These are phyloP conservation scores for Termitomyces sp. DNA, from an alignment of 768 basidiomycete species.

Conservation along the genomic window DNA sequence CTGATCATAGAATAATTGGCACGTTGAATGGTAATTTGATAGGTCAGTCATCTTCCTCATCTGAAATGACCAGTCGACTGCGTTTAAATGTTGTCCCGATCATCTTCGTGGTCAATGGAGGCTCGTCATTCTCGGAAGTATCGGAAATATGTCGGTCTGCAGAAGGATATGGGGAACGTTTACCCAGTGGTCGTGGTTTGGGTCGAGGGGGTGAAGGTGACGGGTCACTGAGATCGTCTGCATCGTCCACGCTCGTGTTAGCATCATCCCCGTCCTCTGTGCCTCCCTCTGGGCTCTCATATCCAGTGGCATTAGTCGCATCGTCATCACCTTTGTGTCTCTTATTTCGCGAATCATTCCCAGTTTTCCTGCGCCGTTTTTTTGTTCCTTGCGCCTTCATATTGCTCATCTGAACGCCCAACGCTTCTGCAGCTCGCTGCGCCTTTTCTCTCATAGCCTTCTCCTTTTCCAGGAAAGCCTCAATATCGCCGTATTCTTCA, in stretches of 20 bases:
- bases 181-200: conserved; percentile 27
- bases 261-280: conserved; percentile 19
- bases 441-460: conserved; percentile 51
- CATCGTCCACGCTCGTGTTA: conserved; percentile 6
- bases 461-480: conserved; percentile 78
- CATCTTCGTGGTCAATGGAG: conserved; percentile 6
- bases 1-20: background rate
- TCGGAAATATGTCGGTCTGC: background rate
- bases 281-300: conserved; percentile 13
- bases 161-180: background rate
- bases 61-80: conserved; percentile 27
- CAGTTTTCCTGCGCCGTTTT: conserved; percentile 37
- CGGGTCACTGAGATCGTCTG: conserved; percentile 6
- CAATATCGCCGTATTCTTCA: conserved; percentile 74
- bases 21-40: background rate
- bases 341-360: conserved; percentile 24
- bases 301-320: conserved; percentile 14
- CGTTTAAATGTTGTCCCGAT: conserved; percentile 11
- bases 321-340: conserved; percentile 24
- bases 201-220: conserved; percentile 33
- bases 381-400: conserved; percentile 51
- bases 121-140: background rate
- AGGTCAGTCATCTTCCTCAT: conserved; percentile 22
- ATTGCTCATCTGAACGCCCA: conserved; percentile 37
- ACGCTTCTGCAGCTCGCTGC: conserved; percentile 38